Conservation (phyloP, 371 early-diverging fungal species). For the Dichotomocladium elegans region DNA sequence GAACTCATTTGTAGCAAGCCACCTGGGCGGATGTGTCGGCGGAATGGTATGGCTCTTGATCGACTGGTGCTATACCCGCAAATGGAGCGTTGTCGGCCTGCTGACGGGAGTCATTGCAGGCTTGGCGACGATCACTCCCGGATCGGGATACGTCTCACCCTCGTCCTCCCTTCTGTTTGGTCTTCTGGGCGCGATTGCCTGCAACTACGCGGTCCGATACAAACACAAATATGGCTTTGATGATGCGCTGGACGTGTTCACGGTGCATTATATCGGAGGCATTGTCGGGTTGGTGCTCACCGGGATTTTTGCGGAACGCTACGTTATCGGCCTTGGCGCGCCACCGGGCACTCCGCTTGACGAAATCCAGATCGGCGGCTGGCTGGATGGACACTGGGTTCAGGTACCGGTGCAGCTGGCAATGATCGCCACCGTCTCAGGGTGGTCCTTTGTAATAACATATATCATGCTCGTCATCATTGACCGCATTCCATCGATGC, state of each 20-base stretch:
- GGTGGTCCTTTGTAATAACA: slow-evolving; percentile 62
- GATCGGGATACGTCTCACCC: slow-evolving; percentile 70
- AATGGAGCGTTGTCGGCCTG: slow-evolving; percentile 74
- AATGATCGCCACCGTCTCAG: slow-evolving; percentile 50
- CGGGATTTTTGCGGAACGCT: slow-evolving; percentile 68
- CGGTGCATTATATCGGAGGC: slow-evolving; percentile 73
- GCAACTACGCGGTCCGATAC: slow-evolving; percentile 60
- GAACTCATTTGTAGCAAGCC: slow-evolving; percentile 70
- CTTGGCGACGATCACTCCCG: slow-evolving; percentile 78
- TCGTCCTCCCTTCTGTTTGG: slow-evolving; percentile 73
- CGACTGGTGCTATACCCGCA: slow-evolving; percentile 60
- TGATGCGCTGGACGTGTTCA: slow-evolving; percentile 73
- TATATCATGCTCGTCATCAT: slow-evolving; percentile 51
- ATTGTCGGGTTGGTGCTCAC: slow-evolving; percentile 66
- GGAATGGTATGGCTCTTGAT: slow-evolving; percentile 71
- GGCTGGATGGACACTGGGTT: slow-evolving; percentile 66
- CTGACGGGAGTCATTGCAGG: slow-evolving; percentile 83
- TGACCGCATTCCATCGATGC: slow-evolving; percentile 46
- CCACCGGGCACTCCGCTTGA: slow-evolving; percentile 53
- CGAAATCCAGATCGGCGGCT: slow-evolving; percentile 52
- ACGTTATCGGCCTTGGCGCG: slow-evolving; percentile 55
- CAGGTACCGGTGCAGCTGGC: slow-evolving; percentile 63
- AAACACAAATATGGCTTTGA: slow-evolving; percentile 69
- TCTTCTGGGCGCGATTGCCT: slow-evolving; percentile 51
- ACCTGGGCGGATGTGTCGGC: slow-evolving; percentile 67